Evolutionary conservation across 1,284 basidiomycete genomes (phyloP), one percentile per base, ranked within the genome.

Genomic region (Inonotus hispidus): DNA sequence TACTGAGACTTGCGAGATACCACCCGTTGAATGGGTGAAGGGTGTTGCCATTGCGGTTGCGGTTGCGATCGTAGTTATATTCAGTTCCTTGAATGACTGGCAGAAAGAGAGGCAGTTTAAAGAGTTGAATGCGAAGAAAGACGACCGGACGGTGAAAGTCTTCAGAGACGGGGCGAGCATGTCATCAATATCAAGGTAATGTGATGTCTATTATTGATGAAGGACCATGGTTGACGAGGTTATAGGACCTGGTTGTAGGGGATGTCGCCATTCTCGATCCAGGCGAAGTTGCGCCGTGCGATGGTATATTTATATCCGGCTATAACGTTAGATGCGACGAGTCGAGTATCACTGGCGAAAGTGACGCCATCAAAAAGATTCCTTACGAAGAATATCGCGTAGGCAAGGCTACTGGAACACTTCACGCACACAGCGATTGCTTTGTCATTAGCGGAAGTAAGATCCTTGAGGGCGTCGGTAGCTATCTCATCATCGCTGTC

Each of bases 291-390:
- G 71, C 98, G 7, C 95, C 96, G 49, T 95, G 93, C 73, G 97
- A 99, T 71, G 96, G 96, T 64, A 81, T 99, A 69, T 96, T 97
- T 75, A 75, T 99, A 29, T 79, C 84, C 6, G 95, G 96, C 16
- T 92, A 98, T 76, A 95, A 94, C 65, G 90, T 98, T 69, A 90
- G 87, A 70, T 98, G 95, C 72, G 96, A 99, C 72, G 96, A 98
- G 74, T 95, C 93, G 32, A 93, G 92, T 23, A 94, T 94, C 45
- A 98, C 96, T 0, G 96, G 95, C 66, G 96, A 98, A 75, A 92
- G 90, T 5, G 95, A 99, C 73, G 90, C 95, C 23, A 95, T 98
- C 72, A 88, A 88, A 71, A 99, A 99, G 76, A 72, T 86, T 23
- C 70, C 89, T 3, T 98, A 90, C 72, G 84, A 86, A 37, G 89